These are phyloP conservation scores for Candida ponderosae DNA, from an alignment of 805 yeast genomes.

Conservation along the genomic window DNA sequence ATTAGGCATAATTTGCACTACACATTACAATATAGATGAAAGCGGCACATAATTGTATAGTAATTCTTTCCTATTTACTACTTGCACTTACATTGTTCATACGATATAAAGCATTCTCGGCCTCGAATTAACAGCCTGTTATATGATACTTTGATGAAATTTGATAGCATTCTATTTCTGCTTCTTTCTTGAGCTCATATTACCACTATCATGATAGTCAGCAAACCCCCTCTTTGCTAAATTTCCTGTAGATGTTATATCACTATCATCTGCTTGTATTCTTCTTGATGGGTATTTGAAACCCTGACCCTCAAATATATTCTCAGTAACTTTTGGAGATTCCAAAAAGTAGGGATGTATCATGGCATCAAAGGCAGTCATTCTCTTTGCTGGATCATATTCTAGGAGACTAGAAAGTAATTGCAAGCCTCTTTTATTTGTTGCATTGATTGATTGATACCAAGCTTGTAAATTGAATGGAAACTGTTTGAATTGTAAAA, in stretches of 20 bases:
- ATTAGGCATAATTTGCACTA: too few relatives aligned
- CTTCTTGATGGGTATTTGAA: constrained; percentile 80
- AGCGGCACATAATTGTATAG: too few relatives aligned
- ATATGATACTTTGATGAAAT: background rate
- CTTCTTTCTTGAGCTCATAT: constrained; percentile 17
- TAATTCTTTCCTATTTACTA: too few relatives aligned
- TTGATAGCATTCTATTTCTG: constrained; percentile 8
- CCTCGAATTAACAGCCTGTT: background rate
- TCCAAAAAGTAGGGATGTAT: constrained; percentile 75
- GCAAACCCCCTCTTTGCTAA: constrained; percentile 22
- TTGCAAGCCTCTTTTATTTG: constrained; percentile 59
- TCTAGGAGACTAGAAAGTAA: constrained; percentile 57
- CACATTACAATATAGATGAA: too few relatives aligned
- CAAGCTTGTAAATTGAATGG: constrained; percentile 69
- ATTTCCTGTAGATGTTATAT: constrained; percentile 39
- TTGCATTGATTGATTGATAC: constrained; percentile 79
- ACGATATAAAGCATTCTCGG: too few relatives aligned
- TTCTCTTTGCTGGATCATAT: constrained; percentile 75
- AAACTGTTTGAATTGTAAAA: constrained; percentile 51
- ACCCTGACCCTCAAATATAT: constrained; percentile 72
- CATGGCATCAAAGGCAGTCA: constrained; percentile 73
- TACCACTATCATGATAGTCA: constrained; percentile 10
- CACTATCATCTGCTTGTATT: constrained; percentile 81
- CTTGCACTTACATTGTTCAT: too few relatives aligned
- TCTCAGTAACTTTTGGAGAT: constrained; percentile 55